These are phyloP conservation scores for Fusarium metavorans DNA, from an alignment of 2,329 filamentous ascomycete species.

Conservation along the genomic window DNA sequence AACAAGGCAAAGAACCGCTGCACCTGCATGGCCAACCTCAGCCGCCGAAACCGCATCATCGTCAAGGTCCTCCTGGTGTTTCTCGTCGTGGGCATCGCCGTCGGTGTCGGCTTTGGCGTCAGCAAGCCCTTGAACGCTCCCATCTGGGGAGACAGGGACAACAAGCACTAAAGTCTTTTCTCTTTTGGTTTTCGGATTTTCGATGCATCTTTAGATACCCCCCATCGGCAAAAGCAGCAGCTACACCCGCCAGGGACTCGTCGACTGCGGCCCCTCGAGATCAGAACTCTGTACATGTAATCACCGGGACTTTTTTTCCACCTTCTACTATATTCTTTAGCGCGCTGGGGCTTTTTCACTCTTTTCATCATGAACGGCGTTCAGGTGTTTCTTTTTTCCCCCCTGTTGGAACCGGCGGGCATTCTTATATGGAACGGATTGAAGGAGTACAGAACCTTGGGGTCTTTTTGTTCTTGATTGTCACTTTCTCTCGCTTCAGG, in stretches of 20 bases:
- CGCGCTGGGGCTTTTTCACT: slow-evolving; percentile 36
- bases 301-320: slow-evolving; percentile 9
- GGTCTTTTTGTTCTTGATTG: slow-evolving; percentile 18
- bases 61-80: slow-evolving; percentile 66
- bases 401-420: slow-evolving; percentile 17
- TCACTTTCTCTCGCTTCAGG: slow-evolving; percentile 14
- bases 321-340: slow-evolving; percentile 33
- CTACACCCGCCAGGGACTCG: slow-evolving; percentile 20
- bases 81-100: slow-evolving; percentile 64
- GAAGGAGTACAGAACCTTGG: slow-evolving; percentile 43
- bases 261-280: slow-evolving; percentile 17
- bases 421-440: slow-evolving; percentile 37
- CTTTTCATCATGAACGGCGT: slow-evolving; percentile 47
- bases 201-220: slow-evolving; percentile 34
- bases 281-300: slow-evolving; percentile 32
- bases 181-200: slow-evolving; percentile 21
- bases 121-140: slow-evolving; percentile 71
- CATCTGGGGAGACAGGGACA: slow-evolving; percentile 62
- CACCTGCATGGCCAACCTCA: slow-evolving; percentile 65
- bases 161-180: slow-evolving; percentile 8
- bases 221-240: slow-evolving; percentile 24
- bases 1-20: slow-evolving; percentile 65
- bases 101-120: slow-evolving; percentile 70
- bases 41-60: slow-evolving; percentile 65
- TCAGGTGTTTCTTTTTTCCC: slow-evolving; percentile 40